phyloP scores from a whole-genome alignment of 495 filamentous ascomycete species.

The Lophiostoma macrostomum region DNA sequence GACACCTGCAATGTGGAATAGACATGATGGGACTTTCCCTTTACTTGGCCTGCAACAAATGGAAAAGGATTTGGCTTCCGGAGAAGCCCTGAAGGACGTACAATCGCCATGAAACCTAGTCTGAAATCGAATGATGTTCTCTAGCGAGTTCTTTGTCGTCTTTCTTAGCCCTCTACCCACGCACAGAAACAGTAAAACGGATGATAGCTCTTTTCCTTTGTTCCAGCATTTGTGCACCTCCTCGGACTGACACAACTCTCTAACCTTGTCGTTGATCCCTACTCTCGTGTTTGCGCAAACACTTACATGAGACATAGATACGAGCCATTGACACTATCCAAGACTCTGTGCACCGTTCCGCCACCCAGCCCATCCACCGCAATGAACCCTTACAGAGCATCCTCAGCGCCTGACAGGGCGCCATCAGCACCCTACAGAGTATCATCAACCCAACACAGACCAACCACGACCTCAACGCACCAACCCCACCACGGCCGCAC shows the following conservation, averaged over 20 bases:
- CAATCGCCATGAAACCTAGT: slow-evolving; percentile 5
- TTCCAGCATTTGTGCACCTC: not conserved
- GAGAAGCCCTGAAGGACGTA: not conserved
- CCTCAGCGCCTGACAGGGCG: too few relatives aligned
- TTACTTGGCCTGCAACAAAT: not conserved
- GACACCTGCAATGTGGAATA: not conserved
- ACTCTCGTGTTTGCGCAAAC: too few relatives aligned
- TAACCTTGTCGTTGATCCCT: too few relatives aligned
- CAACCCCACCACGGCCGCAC: too few relatives aligned
- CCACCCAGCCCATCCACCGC: too few relatives aligned
- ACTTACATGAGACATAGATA: too few relatives aligned
- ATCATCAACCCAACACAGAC: not conserved
- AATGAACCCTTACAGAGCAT: too few relatives aligned
- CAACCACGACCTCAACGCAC: not conserved
- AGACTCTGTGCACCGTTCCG: too few relatives aligned
- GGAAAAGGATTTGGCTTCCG: not conserved
- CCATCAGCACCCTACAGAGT: not conserved
- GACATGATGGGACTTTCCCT: not conserved
- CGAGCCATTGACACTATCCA: too few relatives aligned
- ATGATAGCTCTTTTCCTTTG: not conserved
- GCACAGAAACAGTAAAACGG: too few relatives aligned
- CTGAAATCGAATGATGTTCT: too few relatives aligned
- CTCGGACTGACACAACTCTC: not conserved
- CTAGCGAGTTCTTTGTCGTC: not conserved
- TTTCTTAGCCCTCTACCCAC: not conserved